Evolutionary conservation across 1,139 yeast species (phyloP), one percentile per base, ranked within the genome.

Genomic region (Kurtzmaniella quercitrusa): DNA sequence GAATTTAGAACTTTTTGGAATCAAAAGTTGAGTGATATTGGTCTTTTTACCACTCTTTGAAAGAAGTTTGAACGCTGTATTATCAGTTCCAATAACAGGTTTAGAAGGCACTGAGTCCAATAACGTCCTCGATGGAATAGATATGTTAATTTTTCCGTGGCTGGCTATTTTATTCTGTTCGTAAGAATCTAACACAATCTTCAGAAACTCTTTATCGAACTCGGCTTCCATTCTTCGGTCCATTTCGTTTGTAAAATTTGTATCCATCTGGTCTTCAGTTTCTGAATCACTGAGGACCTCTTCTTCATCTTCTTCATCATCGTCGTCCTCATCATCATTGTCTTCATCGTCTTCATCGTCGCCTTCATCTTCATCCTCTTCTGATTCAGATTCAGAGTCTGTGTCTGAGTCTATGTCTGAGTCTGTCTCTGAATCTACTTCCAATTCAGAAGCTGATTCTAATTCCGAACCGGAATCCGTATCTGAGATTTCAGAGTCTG

Each of bases 161-260:
- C 41, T 31, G 11, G 41, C 21, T 12, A 38, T 16, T 29, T 58
- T 68, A 29, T 66, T 62, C 3, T 65, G 52, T 34, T 67, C 73
- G 50, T 76, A 62, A 1, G 85, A 73, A 37, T 78, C 82, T 27
- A 64, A 55, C 43, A 81, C 63, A 54, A 82, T 62, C 44, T 61
- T 65, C 43, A 74, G 75, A 49, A 77, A 75, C 51, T 81, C 83
- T 44, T 63, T 70, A 40, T 81, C 86, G 43, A 83, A 55, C 21
- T 73, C 77, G 8, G 70, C 75, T 17, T 74, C 77, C 40, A 77
- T 68, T 49, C 67, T 72, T 38, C 59, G 65, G 37, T 75, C 81
- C 42, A 69, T 53, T 3, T 49, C 55, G 7, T 48, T 54, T 5
- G 48, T 54, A 1, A 48, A 55, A 11, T 47, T 54, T 1, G 45